Percentiles rank a stretch among this genome's conserved stretches.
phyloP scores from a whole-genome alignment of 2,329 filamentous ascomycete species.

The Colletotrichum sojae region DNA sequence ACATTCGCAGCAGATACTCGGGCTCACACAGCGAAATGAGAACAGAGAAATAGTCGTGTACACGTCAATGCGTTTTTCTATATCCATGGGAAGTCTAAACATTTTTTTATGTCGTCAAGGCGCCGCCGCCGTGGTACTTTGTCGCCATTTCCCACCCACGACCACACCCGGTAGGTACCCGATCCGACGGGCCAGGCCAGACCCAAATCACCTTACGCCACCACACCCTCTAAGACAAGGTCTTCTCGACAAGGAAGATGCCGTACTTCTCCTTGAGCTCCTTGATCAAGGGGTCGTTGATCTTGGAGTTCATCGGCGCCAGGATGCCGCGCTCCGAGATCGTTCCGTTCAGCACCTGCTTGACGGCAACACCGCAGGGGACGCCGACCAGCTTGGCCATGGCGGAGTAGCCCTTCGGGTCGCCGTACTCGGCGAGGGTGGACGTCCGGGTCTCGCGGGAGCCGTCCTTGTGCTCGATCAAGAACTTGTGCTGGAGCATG shows the following conservation, averaged over 20 bases:
- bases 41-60: conserved; percentile 1
- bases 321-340: conserved; percentile 81
- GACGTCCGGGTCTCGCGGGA: conserved; percentile 82
- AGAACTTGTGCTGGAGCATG: conserved; percentile 85
- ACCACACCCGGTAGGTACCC: conserved; percentile 11
- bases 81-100: conserved; percentile 19
- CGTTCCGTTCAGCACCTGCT: conserved; percentile 83
- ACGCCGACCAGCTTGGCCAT: conserved; percentile 90
- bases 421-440: conserved; percentile 87
- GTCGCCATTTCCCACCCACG: background rate
- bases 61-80: conserved; percentile 21
- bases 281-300: conserved; percentile 81
- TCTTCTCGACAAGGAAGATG: conserved; percentile 81
- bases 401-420: conserved; percentile 81
- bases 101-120: conserved; percentile 19
- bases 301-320: conserved; percentile 80
- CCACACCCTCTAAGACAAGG: conserved; percentile 52
- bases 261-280: conserved; percentile 84
- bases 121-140: background rate
- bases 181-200: conserved; percentile 2
- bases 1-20: background rate
- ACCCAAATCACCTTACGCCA: background rate
- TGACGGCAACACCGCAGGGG: conserved; percentile 72
- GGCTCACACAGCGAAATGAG: conserved; percentile 6
- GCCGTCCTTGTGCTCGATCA: conserved; percentile 86